Percentiles rank a stretch among this genome's conserved stretches.
Evolutionary conservation across 805 yeast species (phyloP).

Genomic region (Lachancea cidri): DNA sequence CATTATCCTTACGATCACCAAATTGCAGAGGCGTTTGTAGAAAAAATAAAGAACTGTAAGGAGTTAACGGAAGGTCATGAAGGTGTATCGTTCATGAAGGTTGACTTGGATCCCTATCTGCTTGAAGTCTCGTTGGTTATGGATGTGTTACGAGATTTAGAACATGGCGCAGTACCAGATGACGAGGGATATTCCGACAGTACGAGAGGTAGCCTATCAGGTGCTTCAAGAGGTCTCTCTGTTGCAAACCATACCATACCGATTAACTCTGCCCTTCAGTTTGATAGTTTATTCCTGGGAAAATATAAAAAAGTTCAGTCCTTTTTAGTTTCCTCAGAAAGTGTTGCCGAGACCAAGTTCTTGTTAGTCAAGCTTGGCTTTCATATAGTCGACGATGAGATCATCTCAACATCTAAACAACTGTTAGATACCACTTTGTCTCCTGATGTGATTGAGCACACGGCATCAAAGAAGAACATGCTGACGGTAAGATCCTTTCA

Average conservation of each 20-base stretch:
- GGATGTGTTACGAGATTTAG: conserved; percentile 33
- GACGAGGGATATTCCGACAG: background rate
- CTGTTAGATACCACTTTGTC: conserved; percentile 15
- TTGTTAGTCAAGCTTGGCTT: conserved; percentile 32
- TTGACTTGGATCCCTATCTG: conserved; percentile 47
- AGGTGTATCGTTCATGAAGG: conserved; percentile 42
- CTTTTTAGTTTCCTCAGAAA: conserved; percentile 40
- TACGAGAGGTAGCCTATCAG: background rate
- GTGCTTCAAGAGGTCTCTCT: background rate
- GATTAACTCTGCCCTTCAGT: conserved; percentile 19
- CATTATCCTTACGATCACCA: conserved; percentile 19
- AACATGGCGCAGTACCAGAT: conserved; percentile 1
- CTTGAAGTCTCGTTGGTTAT: conserved; percentile 41
- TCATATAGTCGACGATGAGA: conserved; percentile 24
- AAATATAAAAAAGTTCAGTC: conserved; percentile 32
- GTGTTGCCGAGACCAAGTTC: conserved; percentile 39
- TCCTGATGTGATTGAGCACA: conserved; percentile 5
- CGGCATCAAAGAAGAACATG: conserved; percentile 9
- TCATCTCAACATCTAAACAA: conserved; percentile 23
- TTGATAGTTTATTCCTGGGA: conserved; percentile 36
- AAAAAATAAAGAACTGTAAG: conserved; percentile 12
- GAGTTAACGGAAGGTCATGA: conserved; percentile 32
- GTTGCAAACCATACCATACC: background rate
- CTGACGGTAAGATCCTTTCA: conserved; percentile 21
- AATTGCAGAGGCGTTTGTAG: conserved; percentile 13